Conservation (phyloP, 2,329 filamentous ascomycete genomes). For the Aspergillaceae sp. region DNA sequence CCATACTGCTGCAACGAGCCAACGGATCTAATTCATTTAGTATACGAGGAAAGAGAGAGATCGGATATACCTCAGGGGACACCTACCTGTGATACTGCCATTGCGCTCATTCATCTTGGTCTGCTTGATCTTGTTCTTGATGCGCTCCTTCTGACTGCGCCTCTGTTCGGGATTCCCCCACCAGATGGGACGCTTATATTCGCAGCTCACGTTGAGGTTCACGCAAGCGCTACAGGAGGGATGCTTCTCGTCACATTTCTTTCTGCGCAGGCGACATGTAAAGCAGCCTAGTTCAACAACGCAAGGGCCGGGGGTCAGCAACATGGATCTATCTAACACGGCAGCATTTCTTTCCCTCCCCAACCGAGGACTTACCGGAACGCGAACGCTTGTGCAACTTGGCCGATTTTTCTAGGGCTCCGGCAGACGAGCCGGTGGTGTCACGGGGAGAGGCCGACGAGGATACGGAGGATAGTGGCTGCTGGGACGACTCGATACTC, state of each 20-base stretch:
- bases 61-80: neutral
- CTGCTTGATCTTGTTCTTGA: constrained; percentile 96
- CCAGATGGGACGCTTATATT: constrained; percentile 96
- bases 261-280: constrained; percentile 58
- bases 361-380: constrained; percentile 63
- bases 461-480: neutral
- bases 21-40: constrained; percentile 6
- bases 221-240: constrained; percentile 56
- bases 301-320: constrained; percentile 17
- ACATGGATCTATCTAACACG: neutral
- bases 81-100: constrained; percentile 40
- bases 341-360: constrained; percentile 6
- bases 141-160: constrained; percentile 79
- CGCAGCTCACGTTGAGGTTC: constrained; percentile 73
- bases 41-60: too few relatives aligned
- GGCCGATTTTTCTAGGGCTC: constrained; percentile 52
- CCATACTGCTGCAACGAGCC: constrained; percentile 9
- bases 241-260: constrained; percentile 63
- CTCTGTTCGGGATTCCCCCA: constrained; percentile 90
- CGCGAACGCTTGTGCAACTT: constrained; percentile 92
- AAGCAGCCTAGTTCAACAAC: constrained; percentile 49
- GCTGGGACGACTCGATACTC: neutral
- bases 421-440: neutral
- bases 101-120: constrained; percentile 91
- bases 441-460: neutral